These are phyloP conservation scores for Wickerhamiella nectarea DNA, from an alignment of 805 yeast species.

Conservation along the genomic window DNA sequence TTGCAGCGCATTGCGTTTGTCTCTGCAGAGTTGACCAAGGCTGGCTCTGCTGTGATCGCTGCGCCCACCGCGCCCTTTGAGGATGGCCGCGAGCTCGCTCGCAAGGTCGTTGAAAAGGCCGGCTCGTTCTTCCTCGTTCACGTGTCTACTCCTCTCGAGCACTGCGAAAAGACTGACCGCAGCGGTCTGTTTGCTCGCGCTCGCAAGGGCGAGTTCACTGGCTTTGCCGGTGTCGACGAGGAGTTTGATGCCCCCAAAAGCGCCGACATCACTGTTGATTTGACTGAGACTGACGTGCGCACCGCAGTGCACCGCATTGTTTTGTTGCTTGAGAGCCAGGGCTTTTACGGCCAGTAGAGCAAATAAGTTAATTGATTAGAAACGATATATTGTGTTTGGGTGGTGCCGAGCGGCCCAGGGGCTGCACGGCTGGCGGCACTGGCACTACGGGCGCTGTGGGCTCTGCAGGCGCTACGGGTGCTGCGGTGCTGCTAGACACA, in stretches of 20 bases:
- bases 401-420: neutral
- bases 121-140: slow-evolving; percentile 42
- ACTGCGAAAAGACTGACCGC: slow-evolving; percentile 35
- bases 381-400: slow-evolving; percentile 8
- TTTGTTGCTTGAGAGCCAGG: slow-evolving; percentile 63
- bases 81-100: slow-evolving; percentile 32
- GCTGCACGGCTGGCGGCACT: neutral
- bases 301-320: slow-evolving; percentile 65
- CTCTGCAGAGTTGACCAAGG: slow-evolving; percentile 60
- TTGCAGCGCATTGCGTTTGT: slow-evolving; percentile 44
- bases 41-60: slow-evolving; percentile 86
- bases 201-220: slow-evolving; percentile 35
- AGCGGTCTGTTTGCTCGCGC: slow-evolving; percentile 36
- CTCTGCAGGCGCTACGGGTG: neutral
- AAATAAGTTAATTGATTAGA: slow-evolving; percentile 9
- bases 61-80: slow-evolving; percentile 39
- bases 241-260: slow-evolving; percentile 36
- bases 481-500: neutral
- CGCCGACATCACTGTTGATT: slow-evolving; percentile 46
- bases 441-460: too few species aligned
- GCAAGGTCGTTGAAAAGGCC: slow-evolving; percentile 33
- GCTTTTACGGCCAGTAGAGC: slow-evolving; percentile 43
- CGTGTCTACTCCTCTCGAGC: slow-evolving; percentile 37
- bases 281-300: slow-evolving; percentile 42
- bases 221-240: slow-evolving; percentile 35